Percentiles rank a stretch among this genome's conserved stretches.
These are phyloP conservation scores for Tuber indicum DNA, from an alignment of 495 filamentous ascomycete genomes.

Conservation along the genomic window DNA sequence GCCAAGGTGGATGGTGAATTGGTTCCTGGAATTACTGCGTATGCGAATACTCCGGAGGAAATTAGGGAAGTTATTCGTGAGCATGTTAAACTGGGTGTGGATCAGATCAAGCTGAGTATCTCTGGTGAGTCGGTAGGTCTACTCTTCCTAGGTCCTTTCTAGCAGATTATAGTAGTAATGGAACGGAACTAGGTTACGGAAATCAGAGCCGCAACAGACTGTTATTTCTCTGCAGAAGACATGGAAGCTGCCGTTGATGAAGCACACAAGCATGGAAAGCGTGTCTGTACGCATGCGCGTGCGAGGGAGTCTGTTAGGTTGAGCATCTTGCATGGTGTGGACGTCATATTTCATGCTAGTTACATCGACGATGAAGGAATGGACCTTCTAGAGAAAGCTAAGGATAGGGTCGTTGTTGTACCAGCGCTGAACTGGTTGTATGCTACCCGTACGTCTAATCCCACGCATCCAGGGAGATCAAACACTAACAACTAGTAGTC, in stretches of 20 bases:
- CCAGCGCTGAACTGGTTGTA: constrained; percentile 49
- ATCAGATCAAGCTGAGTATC: constrained; percentile 53
- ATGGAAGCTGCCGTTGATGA: constrained; percentile 52
- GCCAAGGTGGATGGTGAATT: constrained; percentile 47
- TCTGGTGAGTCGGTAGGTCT: constrained; percentile 44
- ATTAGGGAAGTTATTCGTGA: constrained; percentile 48
- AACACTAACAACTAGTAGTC: constrained; percentile 18
- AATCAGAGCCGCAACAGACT: constrained; percentile 47
- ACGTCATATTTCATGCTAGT: constrained; percentile 52
- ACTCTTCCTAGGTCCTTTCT: not conserved
- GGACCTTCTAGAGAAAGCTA: constrained; percentile 49
- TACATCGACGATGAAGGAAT: constrained; percentile 50
- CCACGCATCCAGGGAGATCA: not conserved
- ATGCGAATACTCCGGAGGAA: constrained; percentile 47
- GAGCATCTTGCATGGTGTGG: constrained; percentile 48
- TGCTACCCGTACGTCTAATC: constrained; percentile 34
- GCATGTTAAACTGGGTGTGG: constrained; percentile 47
- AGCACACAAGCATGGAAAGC: constrained; percentile 45
- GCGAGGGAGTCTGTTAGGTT: constrained; percentile 49
- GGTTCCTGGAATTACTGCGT: constrained; percentile 48
- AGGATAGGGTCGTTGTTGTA: constrained; percentile 47
- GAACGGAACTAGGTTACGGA: constrained; percentile 42
- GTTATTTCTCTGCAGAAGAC: constrained; percentile 49
- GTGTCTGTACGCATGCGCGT: constrained; percentile 51
- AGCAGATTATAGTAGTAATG: not conserved